These are phyloP conservation scores for Dioszegia aurantiaca DNA, from an alignment of 768 basidiomycete species.

Conservation along the genomic window DNA sequence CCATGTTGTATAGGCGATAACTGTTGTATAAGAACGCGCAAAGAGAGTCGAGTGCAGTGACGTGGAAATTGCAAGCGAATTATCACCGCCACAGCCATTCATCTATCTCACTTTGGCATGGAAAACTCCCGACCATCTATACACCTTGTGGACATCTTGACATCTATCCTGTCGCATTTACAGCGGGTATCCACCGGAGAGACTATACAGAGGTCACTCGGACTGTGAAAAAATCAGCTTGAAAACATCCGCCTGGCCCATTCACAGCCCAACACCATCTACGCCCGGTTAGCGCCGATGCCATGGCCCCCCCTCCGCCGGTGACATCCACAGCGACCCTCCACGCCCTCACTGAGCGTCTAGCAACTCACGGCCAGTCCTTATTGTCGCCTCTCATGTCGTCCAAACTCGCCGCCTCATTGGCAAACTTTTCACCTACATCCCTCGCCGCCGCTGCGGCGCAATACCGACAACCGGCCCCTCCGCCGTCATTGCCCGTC, in stretches of 20 bases:
- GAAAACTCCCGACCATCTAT: no score
- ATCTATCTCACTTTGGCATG: no score
- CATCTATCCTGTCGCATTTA: no score
- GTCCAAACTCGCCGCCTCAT: constrained; percentile 25
- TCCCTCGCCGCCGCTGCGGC: constrained; percentile 36
- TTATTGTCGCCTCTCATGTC: constrained; percentile 29
- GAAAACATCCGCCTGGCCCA: not conserved
- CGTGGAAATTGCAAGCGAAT: no score
- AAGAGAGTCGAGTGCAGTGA: not conserved
- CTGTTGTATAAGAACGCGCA: not conserved
- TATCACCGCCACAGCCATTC: no score
- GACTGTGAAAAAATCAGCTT: no score
- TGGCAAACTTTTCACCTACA: constrained; percentile 22
- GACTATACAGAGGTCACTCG: no score
- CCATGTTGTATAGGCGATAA: constrained; percentile 26
- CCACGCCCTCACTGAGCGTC: constrained; percentile 43
- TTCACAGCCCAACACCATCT: not conserved
- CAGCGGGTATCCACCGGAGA: no score
- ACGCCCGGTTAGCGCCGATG: constrained; percentile 8
- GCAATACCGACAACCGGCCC: constrained; percentile 42
- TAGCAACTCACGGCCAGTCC: constrained; percentile 38
- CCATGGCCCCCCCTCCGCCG: constrained; percentile 25
- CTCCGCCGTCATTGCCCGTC: constrained; percentile 42
- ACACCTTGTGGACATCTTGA: no score
- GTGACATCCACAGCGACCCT: constrained; percentile 29